phyloP scores from a whole-genome alignment of 2,329 filamentous ascomycete genomes.

The Fusarium papillatum region DNA sequence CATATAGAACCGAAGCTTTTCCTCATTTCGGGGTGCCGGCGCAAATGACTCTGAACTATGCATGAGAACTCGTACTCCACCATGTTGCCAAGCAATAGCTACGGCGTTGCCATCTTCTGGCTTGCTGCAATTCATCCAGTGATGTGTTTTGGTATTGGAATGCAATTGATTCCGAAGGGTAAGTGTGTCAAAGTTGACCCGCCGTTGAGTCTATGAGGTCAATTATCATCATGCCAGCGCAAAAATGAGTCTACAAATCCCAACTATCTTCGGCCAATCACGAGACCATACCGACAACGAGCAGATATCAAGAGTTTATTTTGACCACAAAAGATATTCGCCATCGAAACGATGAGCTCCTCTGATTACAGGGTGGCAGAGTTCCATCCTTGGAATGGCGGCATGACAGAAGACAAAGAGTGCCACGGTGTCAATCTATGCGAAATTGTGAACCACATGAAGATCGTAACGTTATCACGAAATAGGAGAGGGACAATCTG shows the following conservation, averaged over 20 bases:
- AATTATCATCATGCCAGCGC: not conserved
- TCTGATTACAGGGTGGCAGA: not conserved
- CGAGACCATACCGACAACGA: not conserved
- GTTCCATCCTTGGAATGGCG: not conserved
- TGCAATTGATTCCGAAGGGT: not conserved
- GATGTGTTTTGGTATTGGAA: not conserved
- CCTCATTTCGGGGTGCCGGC: not conserved
- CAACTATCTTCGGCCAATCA: not conserved
- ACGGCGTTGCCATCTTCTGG: not conserved
- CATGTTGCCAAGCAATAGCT: not conserved
- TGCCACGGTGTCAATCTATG: not conserved
- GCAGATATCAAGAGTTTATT: not conserved
- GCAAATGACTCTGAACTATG: not conserved
- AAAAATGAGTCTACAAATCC: not conserved
- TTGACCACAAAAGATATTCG: not conserved
- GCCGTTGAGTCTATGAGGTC: not conserved
- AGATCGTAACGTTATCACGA: not conserved
- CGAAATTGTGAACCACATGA: not conserved
- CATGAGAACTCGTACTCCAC: not conserved
- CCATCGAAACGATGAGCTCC: not conserved
- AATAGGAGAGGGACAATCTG: slow-evolving; percentile 34
- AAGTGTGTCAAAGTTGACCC: not conserved
- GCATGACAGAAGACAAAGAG: not conserved
- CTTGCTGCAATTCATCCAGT: not conserved
- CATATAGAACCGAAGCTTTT: not conserved